phyloP scores from a whole-genome alignment of 2,329 filamentous ascomycete species.

The Fusarium annulatum region DNA sequence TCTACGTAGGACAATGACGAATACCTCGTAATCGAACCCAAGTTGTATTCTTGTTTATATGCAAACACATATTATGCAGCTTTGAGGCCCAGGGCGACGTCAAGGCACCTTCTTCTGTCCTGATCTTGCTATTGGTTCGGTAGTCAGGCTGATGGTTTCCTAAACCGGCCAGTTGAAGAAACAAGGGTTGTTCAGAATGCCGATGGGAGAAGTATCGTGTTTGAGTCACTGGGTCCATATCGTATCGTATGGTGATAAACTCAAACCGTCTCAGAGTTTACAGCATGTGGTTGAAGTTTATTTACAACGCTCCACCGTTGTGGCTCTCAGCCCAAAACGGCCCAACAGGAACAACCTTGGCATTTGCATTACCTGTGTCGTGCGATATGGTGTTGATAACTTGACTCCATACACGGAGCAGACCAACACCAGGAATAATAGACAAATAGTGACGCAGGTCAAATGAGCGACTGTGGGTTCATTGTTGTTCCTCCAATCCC shows the following conservation, averaged over 20 bases:
- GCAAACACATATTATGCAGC: background rate
- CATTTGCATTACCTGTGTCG: background rate
- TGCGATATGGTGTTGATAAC: background rate
- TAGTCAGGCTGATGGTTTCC: background rate
- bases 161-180: background rate
- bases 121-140: background rate
- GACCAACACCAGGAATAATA: background rate
- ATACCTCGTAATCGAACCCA: background rate
- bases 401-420: no score
- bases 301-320: background rate
- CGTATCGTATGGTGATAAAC: background rate
- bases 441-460: background rate
- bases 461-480: background rate
- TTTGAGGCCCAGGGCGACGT: background rate
- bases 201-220: background rate
- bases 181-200: background rate
- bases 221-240: background rate
- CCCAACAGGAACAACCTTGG: background rate
- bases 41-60: background rate
- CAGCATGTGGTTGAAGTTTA: background rate
- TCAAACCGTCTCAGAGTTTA: background rate
- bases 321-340: background rate
- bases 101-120: background rate
- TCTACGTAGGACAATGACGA: background rate
- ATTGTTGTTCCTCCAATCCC: background rate